Percentiles rank a stretch among this genome's conserved stretches.
phyloP scores from a whole-genome alignment of 192 early-diverging fungal genomes.

The Backusella mclennaniae region DNA sequence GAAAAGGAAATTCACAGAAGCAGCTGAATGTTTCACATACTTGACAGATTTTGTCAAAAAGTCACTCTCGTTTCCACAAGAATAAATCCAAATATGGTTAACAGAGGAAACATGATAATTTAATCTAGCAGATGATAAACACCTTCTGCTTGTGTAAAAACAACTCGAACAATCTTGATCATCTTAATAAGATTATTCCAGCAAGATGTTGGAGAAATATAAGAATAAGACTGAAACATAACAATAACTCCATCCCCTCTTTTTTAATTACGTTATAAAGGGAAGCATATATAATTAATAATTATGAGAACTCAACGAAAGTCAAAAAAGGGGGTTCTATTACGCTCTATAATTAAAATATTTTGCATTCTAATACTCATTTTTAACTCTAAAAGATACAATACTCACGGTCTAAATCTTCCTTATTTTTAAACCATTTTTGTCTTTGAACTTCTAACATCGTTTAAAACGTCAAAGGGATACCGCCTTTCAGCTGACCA shows the following conservation, averaged over 20 bases:
- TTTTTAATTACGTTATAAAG: too few species aligned
- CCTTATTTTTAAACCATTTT: not conserved
- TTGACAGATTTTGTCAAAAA: conserved; percentile 8
- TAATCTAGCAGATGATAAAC: not conserved
- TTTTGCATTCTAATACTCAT: not conserved
- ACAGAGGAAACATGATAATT: not conserved
- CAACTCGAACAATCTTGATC: not conserved
- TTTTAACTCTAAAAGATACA: not conserved
- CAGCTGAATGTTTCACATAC: not conserved
- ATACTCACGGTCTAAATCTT: not conserved
- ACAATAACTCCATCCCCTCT: too few species aligned
- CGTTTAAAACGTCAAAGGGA: not conserved
- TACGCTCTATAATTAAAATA: not conserved
- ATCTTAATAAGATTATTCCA: not conserved
- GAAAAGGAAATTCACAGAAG: not conserved
- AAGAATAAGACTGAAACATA: too few species aligned
- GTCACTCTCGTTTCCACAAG: not conserved
- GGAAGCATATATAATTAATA: too few species aligned
- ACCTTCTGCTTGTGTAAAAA: not conserved
- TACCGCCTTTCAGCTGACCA: conserved; percentile 41
- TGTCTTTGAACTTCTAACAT: not conserved
- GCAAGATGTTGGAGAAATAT: too few species aligned
- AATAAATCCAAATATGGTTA: not conserved
- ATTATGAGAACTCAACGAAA: too few species aligned
- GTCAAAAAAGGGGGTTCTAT: too few species aligned